A percentile compares a stretch with the other conserved stretches of the same genome.
These are phyloP conservation scores for Triticum dicoccoides DNA, from an alignment of 176 grass and related monocot genomes.

Conservation along the genomic window DNA sequence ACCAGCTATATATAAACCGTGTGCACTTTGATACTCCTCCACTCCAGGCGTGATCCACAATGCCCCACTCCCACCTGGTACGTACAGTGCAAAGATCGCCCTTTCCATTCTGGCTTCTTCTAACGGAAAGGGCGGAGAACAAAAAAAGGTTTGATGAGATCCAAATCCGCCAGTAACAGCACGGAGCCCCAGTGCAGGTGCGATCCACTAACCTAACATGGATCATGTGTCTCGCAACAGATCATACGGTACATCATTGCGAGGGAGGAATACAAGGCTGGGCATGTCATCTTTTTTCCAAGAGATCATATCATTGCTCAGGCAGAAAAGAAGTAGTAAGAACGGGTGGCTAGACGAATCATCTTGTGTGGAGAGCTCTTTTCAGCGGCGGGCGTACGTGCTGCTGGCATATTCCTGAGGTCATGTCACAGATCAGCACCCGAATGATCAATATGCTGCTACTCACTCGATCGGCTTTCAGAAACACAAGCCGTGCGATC, in stretches of 20 bases:
- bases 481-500: not conserved
- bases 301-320: not conserved
- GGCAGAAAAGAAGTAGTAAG: too few relatives aligned
- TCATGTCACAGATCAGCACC: not conserved
- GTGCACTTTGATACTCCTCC: constrained; percentile 4
- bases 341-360: not conserved
- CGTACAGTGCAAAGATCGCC: not conserved
- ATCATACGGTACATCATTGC: not conserved
- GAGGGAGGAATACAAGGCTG: not conserved
- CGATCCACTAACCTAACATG: not conserved
- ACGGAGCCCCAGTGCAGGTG: not conserved
- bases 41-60: not conserved
- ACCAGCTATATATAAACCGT: not conserved
- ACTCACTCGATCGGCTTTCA: not conserved
- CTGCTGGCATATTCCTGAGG: constrained; percentile 9
- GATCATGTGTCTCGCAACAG: not conserved
- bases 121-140: not conserved
- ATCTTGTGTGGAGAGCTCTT: not conserved
- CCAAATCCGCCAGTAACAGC: not conserved
- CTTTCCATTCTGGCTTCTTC: constrained; percentile 18
- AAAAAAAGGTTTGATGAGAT: not conserved
- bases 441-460: not conserved
- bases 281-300: not conserved
- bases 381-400: not conserved
- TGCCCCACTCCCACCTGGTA: not conserved